A percentile compares a stretch with the other conserved stretches of the same genome.
Conservation (phyloP, 768 basidiomycete genomes). For the Suillus discolor region DNA sequence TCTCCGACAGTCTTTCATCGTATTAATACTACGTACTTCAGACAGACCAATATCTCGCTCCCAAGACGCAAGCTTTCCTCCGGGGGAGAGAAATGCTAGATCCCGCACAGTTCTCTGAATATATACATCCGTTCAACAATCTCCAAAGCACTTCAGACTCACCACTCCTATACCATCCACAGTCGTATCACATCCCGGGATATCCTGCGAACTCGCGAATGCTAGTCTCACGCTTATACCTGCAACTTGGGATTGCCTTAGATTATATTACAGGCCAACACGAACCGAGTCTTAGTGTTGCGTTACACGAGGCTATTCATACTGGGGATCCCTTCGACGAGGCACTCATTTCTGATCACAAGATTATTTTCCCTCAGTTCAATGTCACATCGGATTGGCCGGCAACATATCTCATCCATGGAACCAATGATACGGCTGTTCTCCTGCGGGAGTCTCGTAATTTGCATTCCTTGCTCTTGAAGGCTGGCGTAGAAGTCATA, state of each 20-base stretch:
- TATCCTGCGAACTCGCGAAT: slow-evolving; percentile 66
- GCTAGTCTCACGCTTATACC: slow-evolving; percentile 56
- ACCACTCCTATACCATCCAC: slow-evolving; percentile 47
- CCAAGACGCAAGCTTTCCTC: slow-evolving; percentile 54
- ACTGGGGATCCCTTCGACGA: slow-evolving; percentile 27
- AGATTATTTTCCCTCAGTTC: slow-evolving; percentile 50
- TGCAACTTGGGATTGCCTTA: slow-evolving; percentile 57
- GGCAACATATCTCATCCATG: slow-evolving; percentile 49
- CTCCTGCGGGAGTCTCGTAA: slow-evolving; percentile 41
- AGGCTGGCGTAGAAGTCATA: slow-evolving; percentile 37
- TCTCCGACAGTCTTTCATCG: neutral
- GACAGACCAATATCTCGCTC: slow-evolving; percentile 52
- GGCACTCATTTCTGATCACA: slow-evolving; percentile 23
- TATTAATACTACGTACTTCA: slow-evolving; percentile 25
- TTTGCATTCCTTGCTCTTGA: slow-evolving; percentile 35
- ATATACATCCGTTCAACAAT: slow-evolving; percentile 42
- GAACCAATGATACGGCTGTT: slow-evolving; percentile 50
- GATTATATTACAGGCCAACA: slow-evolving; percentile 58
- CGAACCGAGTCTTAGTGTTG: slow-evolving; percentile 48
- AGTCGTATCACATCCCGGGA: slow-evolving; percentile 50
- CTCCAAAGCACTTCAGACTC: slow-evolving; percentile 42
- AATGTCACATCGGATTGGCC: slow-evolving; percentile 42
- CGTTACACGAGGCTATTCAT: slow-evolving; percentile 31
- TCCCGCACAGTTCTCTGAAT: slow-evolving; percentile 46
- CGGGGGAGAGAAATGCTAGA: slow-evolving; percentile 58